Percentiles rank a stretch among this genome's conserved stretches.
Conservation (phyloP, 2,329 filamentous ascomycete genomes). For the Nakataea oryzae region DNA sequence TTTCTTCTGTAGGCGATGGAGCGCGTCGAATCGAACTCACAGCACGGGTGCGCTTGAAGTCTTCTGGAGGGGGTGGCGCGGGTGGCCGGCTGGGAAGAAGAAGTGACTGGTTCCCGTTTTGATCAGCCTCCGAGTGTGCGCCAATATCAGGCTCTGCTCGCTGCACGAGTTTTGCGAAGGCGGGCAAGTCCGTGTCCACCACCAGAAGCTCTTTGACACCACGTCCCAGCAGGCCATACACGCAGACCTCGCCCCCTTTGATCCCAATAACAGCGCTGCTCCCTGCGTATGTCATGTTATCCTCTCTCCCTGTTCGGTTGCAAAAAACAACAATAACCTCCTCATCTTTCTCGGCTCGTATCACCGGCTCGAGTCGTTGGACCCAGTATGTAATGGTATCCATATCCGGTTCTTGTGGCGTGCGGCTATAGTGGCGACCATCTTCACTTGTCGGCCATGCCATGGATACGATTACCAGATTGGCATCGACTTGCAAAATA, state of each 20-base stretch:
- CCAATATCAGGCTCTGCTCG: neutral
- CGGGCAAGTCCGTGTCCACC: slow-evolving; percentile 45
- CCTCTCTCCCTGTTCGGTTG: slow-evolving; percentile 61
- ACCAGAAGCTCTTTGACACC: slow-evolving; percentile 58
- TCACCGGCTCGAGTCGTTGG: slow-evolving; percentile 57
- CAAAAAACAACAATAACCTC: slow-evolving; percentile 63
- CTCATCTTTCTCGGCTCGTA: slow-evolving; percentile 35
- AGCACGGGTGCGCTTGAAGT: no score
- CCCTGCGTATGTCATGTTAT: slow-evolving; percentile 58
- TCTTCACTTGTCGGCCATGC: slow-evolving; percentile 61
- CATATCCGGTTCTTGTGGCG: slow-evolving; percentile 53
- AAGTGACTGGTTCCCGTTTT: neutral
- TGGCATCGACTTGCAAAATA: slow-evolving; percentile 41
- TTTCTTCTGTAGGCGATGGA: no score
- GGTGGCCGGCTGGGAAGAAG: neutral
- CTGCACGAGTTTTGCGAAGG: slow-evolving; percentile 32
- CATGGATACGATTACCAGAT: slow-evolving; percentile 63
- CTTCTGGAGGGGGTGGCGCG: neutral
- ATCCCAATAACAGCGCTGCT: slow-evolving; percentile 64
- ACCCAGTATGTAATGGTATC: slow-evolving; percentile 70
- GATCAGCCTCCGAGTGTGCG: neutral
- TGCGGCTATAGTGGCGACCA: slow-evolving; percentile 31
- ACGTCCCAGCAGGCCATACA: slow-evolving; percentile 62
- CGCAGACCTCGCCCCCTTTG: slow-evolving; percentile 49
- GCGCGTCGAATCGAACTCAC: no score